These are phyloP conservation scores for Rutstroemia sp. DNA, from an alignment of 2,329 filamentous ascomycete genomes.

Conservation along the genomic window DNA sequence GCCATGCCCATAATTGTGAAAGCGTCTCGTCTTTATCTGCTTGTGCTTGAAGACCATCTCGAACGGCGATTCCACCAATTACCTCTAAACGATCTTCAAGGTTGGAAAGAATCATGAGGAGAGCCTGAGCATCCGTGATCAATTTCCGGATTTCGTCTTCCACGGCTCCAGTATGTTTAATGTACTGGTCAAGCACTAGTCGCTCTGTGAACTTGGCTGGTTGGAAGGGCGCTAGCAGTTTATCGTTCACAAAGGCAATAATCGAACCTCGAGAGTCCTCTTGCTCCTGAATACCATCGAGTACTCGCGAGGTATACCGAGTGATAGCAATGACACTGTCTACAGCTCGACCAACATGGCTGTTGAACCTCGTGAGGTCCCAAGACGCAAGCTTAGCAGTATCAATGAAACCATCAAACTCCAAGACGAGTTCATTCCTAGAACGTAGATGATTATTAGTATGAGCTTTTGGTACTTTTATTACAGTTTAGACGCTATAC, in stretches of 20 bases:
- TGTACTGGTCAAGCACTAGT: conserved; percentile 64
- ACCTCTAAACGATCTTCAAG: conserved; percentile 62
- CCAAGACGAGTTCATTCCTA: conserved; percentile 62
- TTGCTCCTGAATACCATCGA: conserved; percentile 27
- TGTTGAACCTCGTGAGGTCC: conserved; percentile 69
- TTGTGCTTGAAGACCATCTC: conserved; percentile 52
- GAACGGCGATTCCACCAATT: conserved; percentile 62
- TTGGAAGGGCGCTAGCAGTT: conserved; percentile 53
- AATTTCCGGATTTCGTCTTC: conserved; percentile 61
- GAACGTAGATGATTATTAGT: background rate
- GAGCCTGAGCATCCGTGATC: conserved; percentile 61
- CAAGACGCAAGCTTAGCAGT: conserved; percentile 56
- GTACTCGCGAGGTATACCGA: conserved; percentile 58
- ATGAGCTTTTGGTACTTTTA: too few species aligned
- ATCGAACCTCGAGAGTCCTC: conserved; percentile 29
- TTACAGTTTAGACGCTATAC: too few species aligned
- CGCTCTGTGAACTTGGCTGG: conserved; percentile 51
- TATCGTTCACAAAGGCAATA: conserved; percentile 36
- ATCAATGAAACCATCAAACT: conserved; percentile 71
- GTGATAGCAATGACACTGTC: conserved; percentile 71
- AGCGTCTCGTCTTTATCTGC: conserved; percentile 58
- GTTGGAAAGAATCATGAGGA: conserved; percentile 57
- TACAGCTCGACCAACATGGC: conserved; percentile 64
- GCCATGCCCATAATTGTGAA: conserved; percentile 62
- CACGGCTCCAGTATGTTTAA: conserved; percentile 62